phyloP scores from a whole-genome alignment of 306 rosid species.

The Potentilla sterilis region DNA sequence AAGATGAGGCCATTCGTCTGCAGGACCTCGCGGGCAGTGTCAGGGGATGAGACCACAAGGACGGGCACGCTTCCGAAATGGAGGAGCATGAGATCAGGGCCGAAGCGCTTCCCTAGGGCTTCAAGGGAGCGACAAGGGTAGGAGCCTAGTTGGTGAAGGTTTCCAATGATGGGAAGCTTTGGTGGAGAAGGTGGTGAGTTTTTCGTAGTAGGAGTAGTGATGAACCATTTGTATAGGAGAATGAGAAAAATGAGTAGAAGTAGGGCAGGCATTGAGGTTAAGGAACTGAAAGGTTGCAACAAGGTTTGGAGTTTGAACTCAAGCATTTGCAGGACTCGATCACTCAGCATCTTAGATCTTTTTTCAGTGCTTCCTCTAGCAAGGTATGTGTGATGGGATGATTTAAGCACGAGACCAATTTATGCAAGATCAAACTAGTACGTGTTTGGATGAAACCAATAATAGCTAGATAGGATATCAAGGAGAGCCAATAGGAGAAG shows the following conservation, averaged over 20 bases:
- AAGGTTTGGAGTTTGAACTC: not conserved
- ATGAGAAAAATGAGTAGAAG: not conserved
- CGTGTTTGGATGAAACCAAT: not conserved
- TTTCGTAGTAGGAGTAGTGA: not conserved
- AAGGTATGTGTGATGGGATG: not conserved
- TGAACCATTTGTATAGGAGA: constrained; percentile 23
- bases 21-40: constrained; percentile 39
- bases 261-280: not conserved
- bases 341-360: not conserved
- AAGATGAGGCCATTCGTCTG: constrained; percentile 40
- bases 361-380: not conserved
- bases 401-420: not conserved
- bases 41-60: constrained; percentile 40
- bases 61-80: constrained; percentile 36
- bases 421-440: not conserved
- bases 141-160: constrained; percentile 44
- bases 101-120: constrained; percentile 31
- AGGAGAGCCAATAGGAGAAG: too few relatives aligned
- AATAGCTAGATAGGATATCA: too few relatives aligned
- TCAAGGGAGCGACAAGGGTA: constrained; percentile 36
- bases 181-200: constrained; percentile 48
- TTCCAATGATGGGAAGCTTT: constrained; percentile 46
- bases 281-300: not conserved
- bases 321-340: not conserved
- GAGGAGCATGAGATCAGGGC: constrained; percentile 49